These are phyloP conservation scores for Cystofilobasidium bisporidii DNA, from an alignment of 768 basidiomycete species.

Conservation along the genomic window DNA sequence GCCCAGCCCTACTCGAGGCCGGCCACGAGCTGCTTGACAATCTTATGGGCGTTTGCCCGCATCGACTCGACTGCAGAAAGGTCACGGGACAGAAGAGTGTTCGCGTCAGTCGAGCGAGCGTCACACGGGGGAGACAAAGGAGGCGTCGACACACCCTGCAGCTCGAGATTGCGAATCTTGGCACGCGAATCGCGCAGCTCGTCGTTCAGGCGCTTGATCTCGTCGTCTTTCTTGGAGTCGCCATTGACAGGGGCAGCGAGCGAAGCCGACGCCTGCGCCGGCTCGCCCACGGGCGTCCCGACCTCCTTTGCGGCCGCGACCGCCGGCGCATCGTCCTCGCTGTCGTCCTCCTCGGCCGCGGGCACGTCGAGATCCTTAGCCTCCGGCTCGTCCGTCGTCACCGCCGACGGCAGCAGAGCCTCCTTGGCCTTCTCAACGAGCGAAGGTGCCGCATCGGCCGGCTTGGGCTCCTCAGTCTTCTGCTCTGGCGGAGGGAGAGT, in stretches of 20 bases:
- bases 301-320: background rate
- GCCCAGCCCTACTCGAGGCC: background rate
- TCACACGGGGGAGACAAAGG: background rate
- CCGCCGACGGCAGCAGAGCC: background rate
- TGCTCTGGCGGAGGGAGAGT: constrained; percentile 19
- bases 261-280: background rate
- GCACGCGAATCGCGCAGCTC: constrained; percentile 71
- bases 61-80: constrained; percentile 28
- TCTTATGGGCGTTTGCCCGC: constrained; percentile 26
- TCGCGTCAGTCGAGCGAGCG: too few relatives aligned
- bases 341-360: constrained; percentile 22
- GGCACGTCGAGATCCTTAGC: constrained; percentile 21
- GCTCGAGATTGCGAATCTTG: constrained; percentile 71
- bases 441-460: constrained; percentile 5
- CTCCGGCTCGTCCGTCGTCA: constrained; percentile 28
- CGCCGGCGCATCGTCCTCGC: constrained; percentile 14
- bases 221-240: constrained; percentile 41
- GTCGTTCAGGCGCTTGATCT: constrained; percentile 54
- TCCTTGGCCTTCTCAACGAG: constrained; percentile 16
- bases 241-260: background rate
- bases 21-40: constrained; percentile 19
- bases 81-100: too few relatives aligned
- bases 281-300: background rate
- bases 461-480: constrained; percentile 5
- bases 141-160: constrained; percentile 36